Conservation (phyloP, 2,329 filamentous ascomycete species). For the Alternaria dauci region DNA sequence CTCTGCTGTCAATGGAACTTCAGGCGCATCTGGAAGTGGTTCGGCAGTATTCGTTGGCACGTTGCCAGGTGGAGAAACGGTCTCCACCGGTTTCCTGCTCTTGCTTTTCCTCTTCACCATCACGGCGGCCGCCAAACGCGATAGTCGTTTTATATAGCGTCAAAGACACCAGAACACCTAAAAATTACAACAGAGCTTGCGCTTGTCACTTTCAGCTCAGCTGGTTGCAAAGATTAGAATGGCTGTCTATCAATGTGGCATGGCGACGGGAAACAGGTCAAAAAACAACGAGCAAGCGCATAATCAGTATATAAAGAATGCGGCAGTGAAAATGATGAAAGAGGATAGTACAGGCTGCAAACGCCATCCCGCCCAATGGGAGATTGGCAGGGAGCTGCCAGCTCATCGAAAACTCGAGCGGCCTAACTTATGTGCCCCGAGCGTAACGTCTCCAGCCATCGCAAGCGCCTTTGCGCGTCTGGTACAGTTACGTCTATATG, state of each 20-base stretch:
- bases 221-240: slow-evolving; percentile 35
- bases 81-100: slow-evolving; percentile 42
- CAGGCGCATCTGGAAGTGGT: slow-evolving; percentile 26
- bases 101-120: slow-evolving; percentile 49
- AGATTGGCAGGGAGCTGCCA: slow-evolving; percentile 40
- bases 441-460: slow-evolving; percentile 37
- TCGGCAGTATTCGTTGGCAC: slow-evolving; percentile 34
- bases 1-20: slow-evolving; percentile 26
- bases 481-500: slow-evolving; percentile 29
- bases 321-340: slow-evolving; percentile 35
- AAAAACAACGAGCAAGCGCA: slow-evolving; percentile 43
- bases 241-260: slow-evolving; percentile 50
- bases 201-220: slow-evolving; percentile 31
- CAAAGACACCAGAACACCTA: slow-evolving; percentile 14
- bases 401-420: slow-evolving; percentile 42
- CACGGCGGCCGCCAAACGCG: slow-evolving; percentile 21
- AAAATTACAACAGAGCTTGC: slow-evolving; percentile 27
- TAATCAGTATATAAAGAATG: slow-evolving; percentile 47
- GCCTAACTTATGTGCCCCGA: slow-evolving; percentile 46
- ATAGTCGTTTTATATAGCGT: slow-evolving; percentile 34
- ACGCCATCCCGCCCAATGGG: slow-evolving; percentile 41
- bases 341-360: slow-evolving; percentile 42
- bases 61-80: slow-evolving; percentile 38
- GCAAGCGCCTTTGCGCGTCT: slow-evolving; percentile 34
- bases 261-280: slow-evolving; percentile 42